Evolutionary conservation across 2,329 filamentous ascomycete species (phyloP), one percentile per base, ranked within the genome.

Genomic region (Lomentospora prolificans): DNA sequence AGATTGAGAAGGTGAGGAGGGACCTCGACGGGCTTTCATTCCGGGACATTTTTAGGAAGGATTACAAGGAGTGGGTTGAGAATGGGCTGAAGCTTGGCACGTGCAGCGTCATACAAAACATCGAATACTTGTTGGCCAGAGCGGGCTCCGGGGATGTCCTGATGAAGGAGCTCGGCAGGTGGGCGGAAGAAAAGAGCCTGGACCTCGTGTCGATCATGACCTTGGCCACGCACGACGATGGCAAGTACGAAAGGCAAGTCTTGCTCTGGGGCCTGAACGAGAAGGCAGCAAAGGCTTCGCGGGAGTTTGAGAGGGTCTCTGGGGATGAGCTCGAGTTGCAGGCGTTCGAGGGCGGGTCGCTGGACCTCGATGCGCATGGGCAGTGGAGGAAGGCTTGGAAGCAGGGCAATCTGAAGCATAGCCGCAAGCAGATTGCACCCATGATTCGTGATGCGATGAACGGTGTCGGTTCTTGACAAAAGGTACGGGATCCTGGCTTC

Each of bases 1-100:
- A 80, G 56, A 76, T 91, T 25, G 73, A 75, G 1, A 68, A 68
- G 4, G 84, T 87, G 4, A 91, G 91, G 68, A 78, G 82, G 59
- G 80, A 90, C 61, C 76, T 94, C 53, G 79, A 77, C 2, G 61
- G 65, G 0, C 70, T 94, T 50, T 72, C 70, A 36, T 68, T 90
- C 61, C 71, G 77, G 22, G 88, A 91, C 61, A 78, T 91, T 39
- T 69, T 92, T 54, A 77, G 86, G 60, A 92, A 92, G 67, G 89
- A 95, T 70, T 95, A 91, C 70, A 95, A 95, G 71, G 78, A 87
- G 64, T 94, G 88, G 88, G 71, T 70, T 9, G 80, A 82, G 56
- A 71, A 72, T 9, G 71, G 68, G 0, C 65, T 82, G 36, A 74
- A 70, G 17, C 74, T 92, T 3, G 88, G 88, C n/a, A 81, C 89